Evolutionary conservation across 2,329 filamentous ascomycete genomes (phyloP).

Genomic region (Claviceps digitariae): DNA sequence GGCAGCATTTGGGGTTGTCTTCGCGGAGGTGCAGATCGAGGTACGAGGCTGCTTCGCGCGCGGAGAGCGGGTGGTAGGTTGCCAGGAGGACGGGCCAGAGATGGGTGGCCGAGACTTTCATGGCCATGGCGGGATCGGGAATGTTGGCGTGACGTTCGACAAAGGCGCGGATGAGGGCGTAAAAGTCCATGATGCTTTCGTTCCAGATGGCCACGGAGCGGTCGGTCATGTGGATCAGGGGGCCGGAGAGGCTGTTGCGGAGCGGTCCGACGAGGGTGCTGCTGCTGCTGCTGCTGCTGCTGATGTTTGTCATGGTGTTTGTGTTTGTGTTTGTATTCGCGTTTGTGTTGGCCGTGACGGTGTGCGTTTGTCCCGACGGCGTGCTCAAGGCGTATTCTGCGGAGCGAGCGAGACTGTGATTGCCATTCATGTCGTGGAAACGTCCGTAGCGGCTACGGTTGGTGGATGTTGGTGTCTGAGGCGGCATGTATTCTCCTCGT

Average conservation of each 20-base stretch:
- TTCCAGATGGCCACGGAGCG: constrained; percentile 21
- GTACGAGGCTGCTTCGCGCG: constrained; percentile 25
- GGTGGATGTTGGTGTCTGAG: constrained; percentile 16
- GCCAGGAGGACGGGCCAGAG: constrained; percentile 25
- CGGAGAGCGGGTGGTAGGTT: constrained; percentile 24
- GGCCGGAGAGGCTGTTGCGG: constrained; percentile 10
- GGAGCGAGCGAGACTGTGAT: neutral
- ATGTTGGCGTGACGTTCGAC: constrained; percentile 21
- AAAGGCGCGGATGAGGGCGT: constrained; percentile 21
- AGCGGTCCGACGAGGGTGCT: constrained; percentile 7
- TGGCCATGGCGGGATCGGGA: constrained; percentile 16
- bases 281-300: neutral
- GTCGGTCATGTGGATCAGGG: constrained; percentile 23
- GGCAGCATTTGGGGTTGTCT: constrained; percentile 25
- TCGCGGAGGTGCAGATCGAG: constrained; percentile 27
- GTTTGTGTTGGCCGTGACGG: neutral
- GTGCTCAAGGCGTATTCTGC: neutral
- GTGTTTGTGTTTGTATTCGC: neutral
- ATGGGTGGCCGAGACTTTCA: constrained; percentile 15
- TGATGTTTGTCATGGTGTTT: neutral
- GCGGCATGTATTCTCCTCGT: constrained; percentile 15
- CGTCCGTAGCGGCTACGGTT: constrained; percentile 16
- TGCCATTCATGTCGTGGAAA: constrained; percentile 13
- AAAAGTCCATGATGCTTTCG: constrained; percentile 23
- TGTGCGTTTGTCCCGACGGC: neutral